These are phyloP conservation scores for Hymenochaete sp. DNA, from an alignment of 1,284 basidiomycete species.

Conservation along the genomic window DNA sequence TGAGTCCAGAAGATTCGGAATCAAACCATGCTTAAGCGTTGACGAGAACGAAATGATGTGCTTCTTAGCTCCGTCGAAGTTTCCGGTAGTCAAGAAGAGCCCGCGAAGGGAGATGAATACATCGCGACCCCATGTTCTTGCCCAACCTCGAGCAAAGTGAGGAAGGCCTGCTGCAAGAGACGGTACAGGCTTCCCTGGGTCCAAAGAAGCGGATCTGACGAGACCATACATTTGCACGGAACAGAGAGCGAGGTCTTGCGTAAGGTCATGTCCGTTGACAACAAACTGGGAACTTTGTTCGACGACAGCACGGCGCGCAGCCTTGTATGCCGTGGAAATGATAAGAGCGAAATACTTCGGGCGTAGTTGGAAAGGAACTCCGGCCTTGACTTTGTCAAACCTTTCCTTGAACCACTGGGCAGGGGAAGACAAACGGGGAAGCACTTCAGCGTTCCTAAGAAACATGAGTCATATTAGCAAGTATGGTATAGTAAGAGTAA, in stretches of 20 bases:
- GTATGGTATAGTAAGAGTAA: neutral
- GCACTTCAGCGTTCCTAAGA: constrained; percentile 52
- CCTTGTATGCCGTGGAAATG: constrained; percentile 85
- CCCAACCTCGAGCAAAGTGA: constrained; percentile 88
- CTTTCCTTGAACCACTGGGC: constrained; percentile 79
- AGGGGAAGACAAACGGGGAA: constrained; percentile 63
- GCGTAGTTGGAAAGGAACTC: constrained; percentile 76
- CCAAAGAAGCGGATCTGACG: constrained; percentile 81
- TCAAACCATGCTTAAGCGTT: constrained; percentile 80
- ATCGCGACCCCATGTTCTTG: constrained; percentile 94
- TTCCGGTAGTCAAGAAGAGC: constrained; percentile 86
- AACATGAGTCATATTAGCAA: constrained; percentile 4
- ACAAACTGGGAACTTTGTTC: constrained; percentile 86
- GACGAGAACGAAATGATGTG: constrained; percentile 89
- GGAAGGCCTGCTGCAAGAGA: constrained; percentile 91
- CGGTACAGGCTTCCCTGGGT: constrained; percentile 59
- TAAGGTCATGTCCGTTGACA: constrained; percentile 77
- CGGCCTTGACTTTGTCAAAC: constrained; percentile 68
- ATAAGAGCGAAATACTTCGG: constrained; percentile 92
- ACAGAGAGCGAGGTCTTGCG: constrained; percentile 79
- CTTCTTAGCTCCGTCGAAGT: constrained; percentile 73
- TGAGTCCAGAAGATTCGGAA: constrained; percentile 90
- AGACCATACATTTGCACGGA: constrained; percentile 89
- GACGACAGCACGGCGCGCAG: constrained; percentile 68
- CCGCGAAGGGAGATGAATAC: constrained; percentile 92